phyloP scores from a whole-genome alignment of 331 rosid species.

The Pyracantha coccinea region DNA sequence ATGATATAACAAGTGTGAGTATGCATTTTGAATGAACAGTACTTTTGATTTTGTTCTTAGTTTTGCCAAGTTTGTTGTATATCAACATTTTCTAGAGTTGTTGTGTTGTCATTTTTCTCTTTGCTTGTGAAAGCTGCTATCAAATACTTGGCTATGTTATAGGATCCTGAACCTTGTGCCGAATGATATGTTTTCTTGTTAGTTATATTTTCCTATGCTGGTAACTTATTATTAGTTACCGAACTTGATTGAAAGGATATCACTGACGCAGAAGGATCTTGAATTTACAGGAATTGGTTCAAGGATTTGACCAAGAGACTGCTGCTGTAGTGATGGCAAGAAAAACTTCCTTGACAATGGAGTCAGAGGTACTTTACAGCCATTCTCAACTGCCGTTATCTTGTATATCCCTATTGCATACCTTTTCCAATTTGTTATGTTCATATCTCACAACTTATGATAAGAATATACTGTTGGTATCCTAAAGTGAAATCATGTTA shows the following conservation, averaged over 20 bases:
- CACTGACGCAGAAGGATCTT: slow-evolving; percentile 6
- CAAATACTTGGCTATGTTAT: neutral
- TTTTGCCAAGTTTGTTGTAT: neutral
- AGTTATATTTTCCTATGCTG: neutral
- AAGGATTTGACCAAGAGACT: slow-evolving; percentile 95
- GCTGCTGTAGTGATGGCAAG: slow-evolving; percentile 96
- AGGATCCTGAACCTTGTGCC: neutral
- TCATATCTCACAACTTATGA: neutral
- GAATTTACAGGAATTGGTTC: slow-evolving; percentile 61
- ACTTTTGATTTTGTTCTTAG: neutral
- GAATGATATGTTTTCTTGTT: neutral
- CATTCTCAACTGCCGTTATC: slow-evolving; percentile 1
- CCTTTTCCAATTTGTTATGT: neutral
- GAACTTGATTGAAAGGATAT: neutral
- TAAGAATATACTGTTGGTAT: neutral
- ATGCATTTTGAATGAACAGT: neutral
- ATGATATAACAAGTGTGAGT: neutral
- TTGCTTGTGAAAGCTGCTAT: neutral
- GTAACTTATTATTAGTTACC: neutral
- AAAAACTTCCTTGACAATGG: slow-evolving; percentile 84
- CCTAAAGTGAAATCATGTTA: too few species aligned
- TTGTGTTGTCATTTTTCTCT: neutral
- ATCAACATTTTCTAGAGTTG: neutral
- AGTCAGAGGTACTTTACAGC: slow-evolving; percentile 57
- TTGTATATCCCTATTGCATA: neutral